A percentile compares a stretch with the other conserved stretches of the same genome.
phyloP scores from a whole-genome alignment of 1,284 basidiomycete genomes.

The Ustilago bromivora region DNA sequence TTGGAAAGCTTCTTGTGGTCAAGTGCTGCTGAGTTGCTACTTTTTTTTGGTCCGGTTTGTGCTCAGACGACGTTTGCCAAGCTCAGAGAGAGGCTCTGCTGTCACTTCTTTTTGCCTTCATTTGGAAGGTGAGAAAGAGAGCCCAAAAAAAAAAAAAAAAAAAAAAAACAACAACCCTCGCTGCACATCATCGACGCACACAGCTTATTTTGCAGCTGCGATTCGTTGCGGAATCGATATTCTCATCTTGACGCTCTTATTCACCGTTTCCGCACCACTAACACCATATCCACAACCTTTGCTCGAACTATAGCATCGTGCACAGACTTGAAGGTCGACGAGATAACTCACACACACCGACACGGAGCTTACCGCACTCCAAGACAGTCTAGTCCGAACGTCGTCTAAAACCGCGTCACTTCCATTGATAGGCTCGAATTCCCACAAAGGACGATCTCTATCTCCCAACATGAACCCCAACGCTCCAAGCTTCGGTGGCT shows the following conservation, averaged over 20 bases:
- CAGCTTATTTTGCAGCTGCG: slow-evolving; percentile 7
- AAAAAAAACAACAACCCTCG: not conserved
- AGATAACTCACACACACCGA: not conserved
- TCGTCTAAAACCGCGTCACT: not conserved
- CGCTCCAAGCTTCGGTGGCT: slow-evolving; percentile 64
- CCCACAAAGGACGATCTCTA: not conserved
- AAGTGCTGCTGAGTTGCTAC: slow-evolving; percentile 1
- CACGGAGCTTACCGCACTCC: not conserved
- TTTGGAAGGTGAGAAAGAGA: not conserved
- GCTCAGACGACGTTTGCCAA: slow-evolving; percentile 19
- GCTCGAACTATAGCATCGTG: slow-evolving; percentile 7
- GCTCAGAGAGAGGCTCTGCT: not conserved
- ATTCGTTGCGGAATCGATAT: not conserved
- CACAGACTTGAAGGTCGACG: not conserved
- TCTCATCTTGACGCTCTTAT: not conserved
- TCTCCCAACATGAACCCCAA: slow-evolving; percentile 66
- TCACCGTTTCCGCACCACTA: slow-evolving; percentile 6
- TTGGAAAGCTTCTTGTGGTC: slow-evolving; percentile 12
- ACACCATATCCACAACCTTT: slow-evolving; percentile 6
- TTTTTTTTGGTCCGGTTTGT: slow-evolving; percentile 9
- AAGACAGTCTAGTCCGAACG: not conserved
- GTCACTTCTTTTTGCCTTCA: not conserved
- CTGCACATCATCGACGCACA: slow-evolving; percentile 18
- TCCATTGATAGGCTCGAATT: not conserved
- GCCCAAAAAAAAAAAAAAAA: not conserved